phyloP scores from a whole-genome alignment of 805 yeast genomes.

The Wickerhamomyces hampshirensis region DNA sequence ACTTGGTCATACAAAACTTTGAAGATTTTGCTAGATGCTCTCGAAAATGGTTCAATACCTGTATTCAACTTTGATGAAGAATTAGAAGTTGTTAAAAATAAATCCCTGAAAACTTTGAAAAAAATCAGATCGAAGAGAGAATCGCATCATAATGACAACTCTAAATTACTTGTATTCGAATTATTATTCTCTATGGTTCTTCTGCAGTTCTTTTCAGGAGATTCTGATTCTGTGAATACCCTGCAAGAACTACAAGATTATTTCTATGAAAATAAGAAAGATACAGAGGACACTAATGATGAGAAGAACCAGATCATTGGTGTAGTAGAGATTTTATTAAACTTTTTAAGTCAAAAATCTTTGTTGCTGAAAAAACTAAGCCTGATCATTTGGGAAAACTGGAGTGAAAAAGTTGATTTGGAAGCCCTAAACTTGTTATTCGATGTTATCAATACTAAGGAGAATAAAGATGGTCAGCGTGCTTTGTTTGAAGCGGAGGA shows the following conservation, averaged over 20 bases:
- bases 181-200: constrained; percentile 71
- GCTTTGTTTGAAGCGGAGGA: constrained; percentile 65
- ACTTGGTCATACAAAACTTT: constrained; percentile 63
- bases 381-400: constrained; percentile 51
- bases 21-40: constrained; percentile 28
- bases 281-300: constrained; percentile 29
- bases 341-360: constrained; percentile 53
- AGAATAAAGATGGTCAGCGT: constrained; percentile 77
- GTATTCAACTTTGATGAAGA: constrained; percentile 53
- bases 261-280: constrained; percentile 40
- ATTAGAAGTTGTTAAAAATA: constrained; percentile 40
- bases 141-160: constrained; percentile 23
- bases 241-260: constrained; percentile 68
- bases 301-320: constrained; percentile 42
- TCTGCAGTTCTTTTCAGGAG: constrained; percentile 73
- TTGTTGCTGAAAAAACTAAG: constrained; percentile 54
- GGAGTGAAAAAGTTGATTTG: constrained; percentile 40
- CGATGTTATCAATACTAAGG: constrained; percentile 60
- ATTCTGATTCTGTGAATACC: constrained; percentile 67
- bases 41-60: constrained; percentile 24
- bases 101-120: constrained; percentile 45
- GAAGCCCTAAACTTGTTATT: constrained; percentile 44
- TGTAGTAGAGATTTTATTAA: constrained; percentile 54
- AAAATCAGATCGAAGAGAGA: constrained; percentile 35
- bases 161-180: constrained; percentile 62